Conservation (phyloP, 1,284 basidiomycete species). For the Ceratorhiza oryzae-sativae region DNA sequence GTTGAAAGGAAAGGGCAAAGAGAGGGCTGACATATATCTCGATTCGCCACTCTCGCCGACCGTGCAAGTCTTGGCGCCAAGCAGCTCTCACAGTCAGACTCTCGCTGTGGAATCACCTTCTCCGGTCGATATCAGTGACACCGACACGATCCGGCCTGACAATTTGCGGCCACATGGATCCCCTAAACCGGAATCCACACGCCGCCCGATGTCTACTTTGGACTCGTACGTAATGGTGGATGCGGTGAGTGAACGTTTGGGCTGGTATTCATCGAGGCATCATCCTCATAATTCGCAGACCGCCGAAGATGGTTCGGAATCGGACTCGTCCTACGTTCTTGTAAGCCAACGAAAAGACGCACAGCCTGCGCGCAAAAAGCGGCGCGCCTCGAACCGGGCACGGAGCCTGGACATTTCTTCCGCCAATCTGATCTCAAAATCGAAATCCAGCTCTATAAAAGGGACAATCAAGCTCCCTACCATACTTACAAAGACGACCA, state of each 20-base stretch:
- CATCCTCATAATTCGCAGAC: too few species aligned
- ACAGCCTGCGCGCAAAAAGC: background rate
- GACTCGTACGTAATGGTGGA: background rate
- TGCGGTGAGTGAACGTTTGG: background rate
- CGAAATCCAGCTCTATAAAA: background rate
- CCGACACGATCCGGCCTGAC: background rate
- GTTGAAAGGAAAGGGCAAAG: conserved; percentile 1
- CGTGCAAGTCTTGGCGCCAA: background rate
- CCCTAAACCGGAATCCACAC: background rate
- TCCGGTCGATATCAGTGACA: background rate
- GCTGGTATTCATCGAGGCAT: too few species aligned
- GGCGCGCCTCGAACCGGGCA: background rate
- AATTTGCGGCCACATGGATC: background rate
- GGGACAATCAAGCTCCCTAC: background rate
- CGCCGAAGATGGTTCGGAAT: background rate
- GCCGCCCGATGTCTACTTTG: background rate
- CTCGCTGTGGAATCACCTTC: background rate
- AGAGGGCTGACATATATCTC: background rate
- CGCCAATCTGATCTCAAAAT: background rate
- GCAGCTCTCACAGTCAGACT: background rate
- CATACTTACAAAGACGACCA: background rate
- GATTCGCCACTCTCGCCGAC: background rate
- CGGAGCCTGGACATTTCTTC: background rate
- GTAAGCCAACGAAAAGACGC: background rate
- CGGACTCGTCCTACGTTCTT: background rate